phyloP scores from a whole-genome alignment of 2,329 filamentous ascomycete genomes.

The Colletotrichum salicis region DNA sequence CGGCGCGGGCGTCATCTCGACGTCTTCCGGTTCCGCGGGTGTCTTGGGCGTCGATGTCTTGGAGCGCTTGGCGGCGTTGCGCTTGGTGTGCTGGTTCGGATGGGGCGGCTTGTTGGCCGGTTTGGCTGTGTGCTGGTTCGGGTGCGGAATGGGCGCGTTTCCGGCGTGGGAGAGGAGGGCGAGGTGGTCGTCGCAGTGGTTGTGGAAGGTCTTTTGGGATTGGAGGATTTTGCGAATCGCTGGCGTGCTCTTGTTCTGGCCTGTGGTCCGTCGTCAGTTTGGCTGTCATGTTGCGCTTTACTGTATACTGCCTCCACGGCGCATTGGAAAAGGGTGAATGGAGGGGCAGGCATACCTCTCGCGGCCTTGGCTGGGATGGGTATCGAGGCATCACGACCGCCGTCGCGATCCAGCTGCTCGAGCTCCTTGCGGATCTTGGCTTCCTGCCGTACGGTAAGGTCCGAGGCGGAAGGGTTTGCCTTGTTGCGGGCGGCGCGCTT shows the following conservation, averaged over 20 bases:
- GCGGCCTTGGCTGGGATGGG: constrained; percentile 68
- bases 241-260: constrained; percentile 69
- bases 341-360: constrained; percentile 46
- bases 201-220: constrained; percentile 84
- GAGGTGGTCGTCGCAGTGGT: constrained; percentile 83
- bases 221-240: constrained; percentile 81
- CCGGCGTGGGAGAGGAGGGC: constrained; percentile 65
- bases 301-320: neutral
- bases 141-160: constrained; percentile 44
- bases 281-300: neutral
- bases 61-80: constrained; percentile 34
- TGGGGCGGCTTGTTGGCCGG: constrained; percentile 37
- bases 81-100: constrained; percentile 36
- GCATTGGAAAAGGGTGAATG: neutral
- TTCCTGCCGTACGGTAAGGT: constrained; percentile 84
- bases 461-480: constrained; percentile 64
- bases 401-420: constrained; percentile 84
- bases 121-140: constrained; percentile 42
- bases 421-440: constrained; percentile 84
- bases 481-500: constrained; percentile 77
- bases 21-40: constrained; percentile 39
- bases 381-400: constrained; percentile 77
- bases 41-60: constrained; percentile 31
- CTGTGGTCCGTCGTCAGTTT: constrained; percentile 39
- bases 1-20: constrained; percentile 54